Evolutionary conservation across 192 early-diverging fungal species (phyloP), one percentile per base, ranked within the genome.

Genomic region (Dissophora ornata): DNA sequence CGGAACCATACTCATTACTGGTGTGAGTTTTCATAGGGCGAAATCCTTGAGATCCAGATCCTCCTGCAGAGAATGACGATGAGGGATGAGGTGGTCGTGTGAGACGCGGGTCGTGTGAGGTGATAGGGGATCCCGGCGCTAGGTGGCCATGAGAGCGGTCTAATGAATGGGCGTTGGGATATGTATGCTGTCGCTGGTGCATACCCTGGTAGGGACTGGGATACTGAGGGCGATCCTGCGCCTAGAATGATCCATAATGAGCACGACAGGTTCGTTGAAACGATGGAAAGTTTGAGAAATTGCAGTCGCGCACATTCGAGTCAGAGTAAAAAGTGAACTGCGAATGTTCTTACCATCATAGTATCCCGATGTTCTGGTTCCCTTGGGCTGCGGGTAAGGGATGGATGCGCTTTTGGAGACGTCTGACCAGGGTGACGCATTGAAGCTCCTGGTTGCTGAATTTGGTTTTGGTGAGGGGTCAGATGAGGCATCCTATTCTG

Each of bases 141-240:
- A 52, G 21, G 36, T 46, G 62, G 24, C 2, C 51, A 54, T 36
- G 40, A 21, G 32, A 25, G 22, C 47, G 45, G 18, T 58, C 55
- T 18, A 32, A 28, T 51, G 66, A 58, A 28, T 44, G 66, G 2
- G 32, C 28, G n/a, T 51, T 57, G 6, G 54, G 54, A 33, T 58
- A 55, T 12, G 48, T 36, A 2, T 55, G 55, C 15, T 55, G 54
- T 8, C 66, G 54, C 24, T 68, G 66, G 3, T 68, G 57, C 41
- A 60, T 18, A n/a, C 9, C 47, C 46, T 1, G 46, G 46, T 38
- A 45, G 11, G 9, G 28, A 47, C 15, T n/a, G n/a, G n/a, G 25
- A 21, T 38, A 45, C 25, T 57, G 38, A 25, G 24, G 60, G 8
- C 30, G 60, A 16, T 47, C 13, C n/a, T 16, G 46, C n/a, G n/a